Percentiles rank a stretch among this genome's conserved stretches.
phyloP scores from a whole-genome alignment of 768 basidiomycete species.

The Postia placenta region DNA sequence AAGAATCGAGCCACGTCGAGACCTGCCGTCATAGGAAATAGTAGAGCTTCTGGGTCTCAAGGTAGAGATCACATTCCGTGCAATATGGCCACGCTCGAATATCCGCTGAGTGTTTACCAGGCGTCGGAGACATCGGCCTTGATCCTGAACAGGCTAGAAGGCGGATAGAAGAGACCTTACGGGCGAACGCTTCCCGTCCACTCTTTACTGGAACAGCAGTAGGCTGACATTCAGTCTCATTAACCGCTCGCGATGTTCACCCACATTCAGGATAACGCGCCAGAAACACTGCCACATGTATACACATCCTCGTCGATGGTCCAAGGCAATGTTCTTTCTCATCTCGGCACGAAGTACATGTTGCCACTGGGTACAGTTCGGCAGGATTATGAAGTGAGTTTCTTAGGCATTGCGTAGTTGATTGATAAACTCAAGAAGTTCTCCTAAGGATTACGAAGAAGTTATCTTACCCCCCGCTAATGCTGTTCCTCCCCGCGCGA shows the following conservation, averaged over 20 bases:
- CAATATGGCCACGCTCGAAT: no score
- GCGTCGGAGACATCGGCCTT: not conserved
- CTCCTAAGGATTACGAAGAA: slow-evolving; percentile 77
- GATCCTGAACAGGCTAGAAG: slow-evolving; percentile 43
- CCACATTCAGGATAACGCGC: slow-evolving; percentile 37
- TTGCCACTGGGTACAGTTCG: slow-evolving; percentile 81
- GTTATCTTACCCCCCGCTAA: slow-evolving; percentile 83
- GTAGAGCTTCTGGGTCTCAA: no score
- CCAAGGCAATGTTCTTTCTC: slow-evolving; percentile 62
- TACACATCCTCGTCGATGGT: slow-evolving; percentile 63
- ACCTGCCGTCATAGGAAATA: no score
- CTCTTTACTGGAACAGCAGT: slow-evolving; percentile 43
- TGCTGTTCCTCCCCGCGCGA: slow-evolving; percentile 61
- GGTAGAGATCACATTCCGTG: no score
- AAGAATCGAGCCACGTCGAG: no score
- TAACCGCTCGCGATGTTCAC: not conserved
- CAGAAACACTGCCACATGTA: slow-evolving; percentile 79
- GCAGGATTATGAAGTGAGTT: slow-evolving; percentile 57
- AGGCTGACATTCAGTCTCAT: not conserved
- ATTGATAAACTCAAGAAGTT: no score
- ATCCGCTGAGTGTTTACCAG: no score
- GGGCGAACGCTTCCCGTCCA: slow-evolving; percentile 58
- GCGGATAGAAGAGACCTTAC: slow-evolving; percentile 57
- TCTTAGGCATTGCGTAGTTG: not conserved
- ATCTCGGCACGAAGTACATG: slow-evolving; percentile 70